Percentiles rank a stretch among this genome's conserved stretches.
These are phyloP conservation scores for Phialophora macrospora DNA, from an alignment of 2,329 filamentous ascomycete genomes.

Conservation along the genomic window DNA sequence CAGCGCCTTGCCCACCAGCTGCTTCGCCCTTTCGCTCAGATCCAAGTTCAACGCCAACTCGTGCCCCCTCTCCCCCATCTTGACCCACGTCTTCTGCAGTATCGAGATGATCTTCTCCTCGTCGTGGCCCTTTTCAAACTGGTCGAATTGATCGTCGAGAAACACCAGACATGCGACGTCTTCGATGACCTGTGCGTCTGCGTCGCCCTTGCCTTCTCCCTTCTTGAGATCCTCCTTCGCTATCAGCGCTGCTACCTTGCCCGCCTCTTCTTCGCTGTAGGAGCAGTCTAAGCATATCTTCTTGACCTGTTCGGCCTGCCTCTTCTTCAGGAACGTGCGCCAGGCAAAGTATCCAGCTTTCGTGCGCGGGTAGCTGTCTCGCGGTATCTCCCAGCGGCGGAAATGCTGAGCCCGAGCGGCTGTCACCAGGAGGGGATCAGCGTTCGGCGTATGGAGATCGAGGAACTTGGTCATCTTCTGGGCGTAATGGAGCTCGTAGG, in stretches of 20 bases:
- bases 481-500: slow-evolving; percentile 84
- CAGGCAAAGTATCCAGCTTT: slow-evolving; percentile 78
- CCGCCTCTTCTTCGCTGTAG: slow-evolving; percentile 60
- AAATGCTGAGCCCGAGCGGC: slow-evolving; percentile 87
- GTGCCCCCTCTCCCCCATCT: slow-evolving; percentile 36
- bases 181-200: slow-evolving; percentile 75
- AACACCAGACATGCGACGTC: slow-evolving; percentile 88
- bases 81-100: slow-evolving; percentile 39
- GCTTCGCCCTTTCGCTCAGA: slow-evolving; percentile 66
- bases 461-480: slow-evolving; percentile 79
- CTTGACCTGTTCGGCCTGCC: slow-evolving; percentile 67
- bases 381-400: slow-evolving; percentile 81
- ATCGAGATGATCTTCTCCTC: slow-evolving; percentile 65
- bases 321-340: slow-evolving; percentile 74
- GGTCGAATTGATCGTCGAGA: slow-evolving; percentile 82
- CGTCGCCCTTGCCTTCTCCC: slow-evolving; percentile 54
- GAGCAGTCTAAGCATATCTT: slow-evolving; percentile 60
- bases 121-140: slow-evolving; percentile 69
- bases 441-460: slow-evolving; percentile 60
- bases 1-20: slow-evolving; percentile 68
- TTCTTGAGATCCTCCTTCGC: slow-evolving; percentile 74
- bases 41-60: slow-evolving; percentile 64
- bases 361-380: slow-evolving; percentile 73
- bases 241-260: slow-evolving; percentile 71
- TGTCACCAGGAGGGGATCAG: slow-evolving; percentile 70